phyloP scores from a whole-genome alignment of 306 rosid species.

The Argentina anserina region DNA sequence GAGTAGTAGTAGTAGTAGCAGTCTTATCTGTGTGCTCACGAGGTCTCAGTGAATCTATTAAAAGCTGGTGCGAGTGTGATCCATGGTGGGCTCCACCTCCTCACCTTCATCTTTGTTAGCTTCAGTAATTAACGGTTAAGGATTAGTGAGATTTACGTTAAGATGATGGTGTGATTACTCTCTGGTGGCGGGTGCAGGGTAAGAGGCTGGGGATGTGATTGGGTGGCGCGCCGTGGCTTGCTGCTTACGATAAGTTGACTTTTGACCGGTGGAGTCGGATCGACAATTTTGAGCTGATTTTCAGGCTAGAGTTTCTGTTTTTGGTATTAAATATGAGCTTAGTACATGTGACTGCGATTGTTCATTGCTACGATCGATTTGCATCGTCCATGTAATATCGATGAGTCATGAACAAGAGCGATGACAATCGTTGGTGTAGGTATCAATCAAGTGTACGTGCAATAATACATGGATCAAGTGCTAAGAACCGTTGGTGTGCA shows the following conservation, averaged over 20 bases:
- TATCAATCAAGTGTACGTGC: neutral
- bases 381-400: conserved; percentile 6
- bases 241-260: neutral
- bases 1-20: neutral
- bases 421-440: neutral
- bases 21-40: neutral
- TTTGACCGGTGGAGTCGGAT: neutral
- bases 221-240: neutral
- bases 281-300: neutral
- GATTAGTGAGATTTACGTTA: neutral
- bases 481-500: neutral
- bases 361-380: neutral
- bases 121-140: neutral
- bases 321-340: neutral
- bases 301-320: neutral
- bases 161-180: neutral
- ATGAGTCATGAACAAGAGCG: neutral
- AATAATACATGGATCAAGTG: neutral
- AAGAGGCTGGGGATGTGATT: neutral
- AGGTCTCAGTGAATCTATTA: neutral
- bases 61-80: neutral
- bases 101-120: neutral
- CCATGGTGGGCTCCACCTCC: neutral
- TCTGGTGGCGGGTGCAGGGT: neutral
- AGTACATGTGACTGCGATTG: too few relatives aligned